phyloP scores from a whole-genome alignment of 805 yeast genomes.

The Sugiyamaella boreocaroliniensis region DNA sequence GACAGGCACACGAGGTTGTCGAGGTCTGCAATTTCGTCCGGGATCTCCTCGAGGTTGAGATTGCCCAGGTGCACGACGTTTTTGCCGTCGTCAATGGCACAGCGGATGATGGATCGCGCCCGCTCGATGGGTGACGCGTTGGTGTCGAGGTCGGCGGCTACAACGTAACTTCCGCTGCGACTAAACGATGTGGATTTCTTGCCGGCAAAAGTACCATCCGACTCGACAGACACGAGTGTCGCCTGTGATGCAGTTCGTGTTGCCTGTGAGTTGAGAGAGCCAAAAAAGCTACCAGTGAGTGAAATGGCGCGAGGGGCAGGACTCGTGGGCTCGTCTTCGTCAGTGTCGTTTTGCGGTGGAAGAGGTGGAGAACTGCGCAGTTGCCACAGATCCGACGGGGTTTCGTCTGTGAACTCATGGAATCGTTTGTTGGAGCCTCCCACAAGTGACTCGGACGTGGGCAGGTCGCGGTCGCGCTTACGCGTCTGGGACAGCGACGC shows the following conservation, averaged over 20 bases:
- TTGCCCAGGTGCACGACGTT: constrained; percentile 18
- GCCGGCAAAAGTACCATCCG: background rate
- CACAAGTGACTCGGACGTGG: constrained; percentile 12
- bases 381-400: constrained; percentile 9
- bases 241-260: background rate
- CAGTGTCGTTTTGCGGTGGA: constrained; percentile 2
- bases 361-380: constrained; percentile 16
- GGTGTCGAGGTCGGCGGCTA: background rate
- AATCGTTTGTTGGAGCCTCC: constrained; percentile 11
- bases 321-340: constrained; percentile 3
- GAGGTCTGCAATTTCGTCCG: constrained; percentile 32
- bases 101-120: constrained; percentile 10
- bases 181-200: background rate
- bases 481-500: constrained; percentile 13
- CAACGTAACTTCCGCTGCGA: background rate
- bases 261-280: background rate
- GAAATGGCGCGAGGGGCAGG: background rate
- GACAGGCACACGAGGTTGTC: constrained; percentile 22
- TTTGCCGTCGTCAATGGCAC: constrained; percentile 15
- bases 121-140: background rate
- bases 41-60: constrained; percentile 26
- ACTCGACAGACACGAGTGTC: background rate
- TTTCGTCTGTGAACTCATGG: constrained; percentile 16
- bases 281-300: background rate
- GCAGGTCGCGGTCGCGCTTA: constrained; percentile 11